Evolutionary conservation across 306 rosid species (phyloP), one percentile per base, ranked within the genome.

Genomic region (Astragalus membranaceus): DNA sequence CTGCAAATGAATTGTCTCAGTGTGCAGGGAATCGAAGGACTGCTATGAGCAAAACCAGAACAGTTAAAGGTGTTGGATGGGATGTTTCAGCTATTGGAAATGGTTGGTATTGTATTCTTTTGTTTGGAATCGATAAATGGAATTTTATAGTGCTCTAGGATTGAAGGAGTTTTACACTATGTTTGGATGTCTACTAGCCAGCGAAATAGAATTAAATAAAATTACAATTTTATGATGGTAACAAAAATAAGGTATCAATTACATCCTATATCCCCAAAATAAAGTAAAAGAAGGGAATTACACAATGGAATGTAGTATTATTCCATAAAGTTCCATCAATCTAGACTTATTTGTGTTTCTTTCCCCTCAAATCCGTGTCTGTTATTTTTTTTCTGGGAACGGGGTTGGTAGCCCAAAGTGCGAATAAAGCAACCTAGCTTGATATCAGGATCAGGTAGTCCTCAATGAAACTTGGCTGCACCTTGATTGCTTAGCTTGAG

Each of bases 1-100:
- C 39, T 64, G 56, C 39, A 47, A 81, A 49, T 33, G 73, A 10
- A 51, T 67, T 66, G 29, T 65, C 20, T 3, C 81, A 94, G 97
- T 94, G 98, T 67, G 98, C 98, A 41, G 98, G 98, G 64, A 94
- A 94, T 48, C 80, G 98, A 72, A 87, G 98, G 84, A 94, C 96
- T 6, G 96, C 96, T 20, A 94, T 94, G 98, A 94, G 98, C 88
- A 80, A 88, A 69, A 84, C 82, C 70, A 86, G 68, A 84, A 78
- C 84, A 11, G 96, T 90, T 57, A 88, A 70, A 82, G 97, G 97
- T 62, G 97, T 90, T 61, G 98, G 98, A 33, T 94, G 98, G 98
- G 96, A 77, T 77, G 90, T 94, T 74, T 88, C 98, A 53, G 97
- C 98, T 55, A 57, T 93, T 67, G 98, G 98, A 85, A 93, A 90